Evolutionary conservation across 208 protist species (phyloP).

Genomic region (Leishmania arabica): DNA sequence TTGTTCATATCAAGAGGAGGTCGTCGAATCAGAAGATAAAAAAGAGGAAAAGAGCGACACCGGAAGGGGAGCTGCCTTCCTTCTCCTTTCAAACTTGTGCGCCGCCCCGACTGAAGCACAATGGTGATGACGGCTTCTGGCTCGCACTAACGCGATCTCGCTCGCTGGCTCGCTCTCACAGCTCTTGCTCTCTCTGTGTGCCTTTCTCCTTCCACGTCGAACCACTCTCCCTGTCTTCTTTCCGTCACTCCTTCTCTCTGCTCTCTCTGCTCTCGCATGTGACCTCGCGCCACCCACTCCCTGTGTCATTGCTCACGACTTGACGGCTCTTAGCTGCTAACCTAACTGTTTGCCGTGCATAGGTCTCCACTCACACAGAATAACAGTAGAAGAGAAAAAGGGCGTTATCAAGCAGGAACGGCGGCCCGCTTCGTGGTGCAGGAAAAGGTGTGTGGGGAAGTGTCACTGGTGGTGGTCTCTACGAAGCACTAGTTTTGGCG

Average conservation of each 20-base stretch:
- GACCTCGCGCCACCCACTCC: not conserved
- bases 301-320: not conserved
- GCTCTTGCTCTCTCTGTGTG: not conserved
- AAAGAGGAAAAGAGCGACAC: not conserved
- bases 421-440: not conserved
- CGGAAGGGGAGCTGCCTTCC: not conserved
- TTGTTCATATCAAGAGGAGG: not conserved
- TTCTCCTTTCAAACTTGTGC: not conserved
- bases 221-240: conserved; percentile 7
- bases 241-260: not conserved
- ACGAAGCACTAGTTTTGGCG: not conserved
- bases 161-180: not conserved
- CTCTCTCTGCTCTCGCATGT: not conserved
- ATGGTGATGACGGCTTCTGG: not conserved
- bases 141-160: not conserved
- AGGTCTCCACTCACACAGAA: conserved; percentile 6
- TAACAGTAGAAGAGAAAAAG: not conserved
- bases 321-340: not conserved
- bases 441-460: not conserved
- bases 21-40: not conserved
- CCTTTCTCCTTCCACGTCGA: not conserved
- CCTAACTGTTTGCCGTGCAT: not conserved
- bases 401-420: not conserved
- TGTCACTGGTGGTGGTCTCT: not conserved
- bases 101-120: not conserved